Percentiles rank a stretch among this genome's conserved stretches.
Conservation (phyloP, 2,329 filamentous ascomycete genomes). For the Arthrocladium fulminans region DNA sequence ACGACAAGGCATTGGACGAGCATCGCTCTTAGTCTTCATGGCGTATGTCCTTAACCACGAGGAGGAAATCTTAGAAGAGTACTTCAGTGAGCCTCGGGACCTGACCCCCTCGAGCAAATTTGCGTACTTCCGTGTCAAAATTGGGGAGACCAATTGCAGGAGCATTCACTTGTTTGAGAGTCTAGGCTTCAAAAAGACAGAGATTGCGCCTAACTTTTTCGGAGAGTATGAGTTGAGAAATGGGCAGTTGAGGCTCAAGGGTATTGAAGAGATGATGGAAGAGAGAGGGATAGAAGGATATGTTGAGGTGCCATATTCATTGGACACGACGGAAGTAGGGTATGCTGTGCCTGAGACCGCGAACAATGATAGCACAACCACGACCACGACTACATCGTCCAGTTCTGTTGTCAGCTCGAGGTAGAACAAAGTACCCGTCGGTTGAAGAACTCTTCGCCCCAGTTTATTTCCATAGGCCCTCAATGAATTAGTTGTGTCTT, state of each 20-base stretch:
- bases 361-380: no score
- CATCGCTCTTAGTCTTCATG: constrained; percentile 59
- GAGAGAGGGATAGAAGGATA: constrained; percentile 30
- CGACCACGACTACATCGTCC: no score
- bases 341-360: neutral
- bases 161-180: constrained; percentile 55
- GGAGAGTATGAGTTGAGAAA: constrained; percentile 55
- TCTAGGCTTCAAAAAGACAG: constrained; percentile 46
- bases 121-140: constrained; percentile 52
- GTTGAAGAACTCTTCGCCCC: no score
- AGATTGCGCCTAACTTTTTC: constrained; percentile 53
- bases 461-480: no score
- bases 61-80: constrained; percentile 35
- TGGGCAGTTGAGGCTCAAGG: constrained; percentile 24
- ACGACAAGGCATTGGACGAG: constrained; percentile 55
- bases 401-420: no score
- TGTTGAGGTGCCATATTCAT: constrained; percentile 31
- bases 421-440: no score
- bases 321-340: neutral
- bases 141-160: constrained; percentile 46
- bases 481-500: no score
- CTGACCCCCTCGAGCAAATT: constrained; percentile 22
- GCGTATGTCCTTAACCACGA: constrained; percentile 54
- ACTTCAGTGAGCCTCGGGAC: constrained; percentile 7
- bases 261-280: constrained; percentile 24